These are phyloP conservation scores for Paxillus ammoniavirescens DNA, from an alignment of 768 basidiomycete species.

Conservation along the genomic window DNA sequence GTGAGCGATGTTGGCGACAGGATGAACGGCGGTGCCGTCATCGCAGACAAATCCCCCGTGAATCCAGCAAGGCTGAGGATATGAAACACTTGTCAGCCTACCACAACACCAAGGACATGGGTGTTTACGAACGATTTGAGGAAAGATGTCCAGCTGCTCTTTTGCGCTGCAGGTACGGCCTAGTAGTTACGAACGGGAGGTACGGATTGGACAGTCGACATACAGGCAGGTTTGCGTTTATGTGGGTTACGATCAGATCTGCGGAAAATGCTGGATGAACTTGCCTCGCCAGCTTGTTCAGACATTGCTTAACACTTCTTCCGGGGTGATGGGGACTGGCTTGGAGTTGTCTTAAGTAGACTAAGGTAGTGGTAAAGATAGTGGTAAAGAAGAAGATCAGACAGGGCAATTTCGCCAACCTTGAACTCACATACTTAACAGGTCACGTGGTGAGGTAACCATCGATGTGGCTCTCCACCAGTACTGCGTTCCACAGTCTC, in stretches of 20 bases:
- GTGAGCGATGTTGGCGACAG: conserved; percentile 88
- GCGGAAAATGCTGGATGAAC: conserved; percentile 21
- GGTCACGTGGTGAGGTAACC: conserved; percentile 21
- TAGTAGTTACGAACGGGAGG: conserved; percentile 25
- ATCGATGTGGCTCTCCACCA: not conserved
- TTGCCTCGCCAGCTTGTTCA: conserved; percentile 44
- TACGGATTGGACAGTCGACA: conserved; percentile 28
- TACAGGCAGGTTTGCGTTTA: conserved; percentile 34
- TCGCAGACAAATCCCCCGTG: conserved; percentile 81
- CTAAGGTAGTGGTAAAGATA: conserved; percentile 9
- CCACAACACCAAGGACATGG: not conserved
- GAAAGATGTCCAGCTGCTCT: conserved; percentile 86
- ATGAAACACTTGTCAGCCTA: conserved; percentile 3
- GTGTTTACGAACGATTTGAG: conserved; percentile 72
- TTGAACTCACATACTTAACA: not conserved
- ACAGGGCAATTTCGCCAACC: too few species aligned
- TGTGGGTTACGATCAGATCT: conserved; percentile 22
- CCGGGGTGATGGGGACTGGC: not conserved
- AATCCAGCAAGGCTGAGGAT: conserved; percentile 71
- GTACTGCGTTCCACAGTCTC: too few species aligned
- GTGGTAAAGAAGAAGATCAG: too few species aligned
- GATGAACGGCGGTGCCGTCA: conserved; percentile 90
- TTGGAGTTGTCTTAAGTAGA: conserved; percentile 6
- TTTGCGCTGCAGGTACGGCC: conserved; percentile 82
- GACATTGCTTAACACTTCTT: conserved; percentile 25